Base-by-base conservation (phyloP, 1,284 basidiomycete genomes). In the Leccinum holopus region DNA sequence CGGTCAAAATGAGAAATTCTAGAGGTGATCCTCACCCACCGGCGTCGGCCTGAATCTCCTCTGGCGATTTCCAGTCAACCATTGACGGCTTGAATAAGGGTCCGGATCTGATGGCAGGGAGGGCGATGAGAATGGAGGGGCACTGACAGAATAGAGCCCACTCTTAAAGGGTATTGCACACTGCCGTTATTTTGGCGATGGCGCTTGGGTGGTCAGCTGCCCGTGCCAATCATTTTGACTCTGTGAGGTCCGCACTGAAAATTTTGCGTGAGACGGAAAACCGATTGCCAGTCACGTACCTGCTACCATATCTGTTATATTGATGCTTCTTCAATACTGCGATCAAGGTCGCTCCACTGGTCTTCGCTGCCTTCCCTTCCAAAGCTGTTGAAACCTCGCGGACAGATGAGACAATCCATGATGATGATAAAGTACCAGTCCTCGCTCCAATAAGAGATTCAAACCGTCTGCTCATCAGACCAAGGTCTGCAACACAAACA, bases 51-150 rank as follows among this genome's bases (percentile, higher is more conserved):
- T 69, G 69, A 60, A 88, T 65, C 73, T 86, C 84, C 11, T 71
- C 73, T 41, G 74, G 67, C 9, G 87, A 88, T 58, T 77, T 75
- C 87, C 87, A 88, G 72, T 87, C 76, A 63, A 81, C 79, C 86
- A 87, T 87, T 14, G 14, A 32, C 18, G 33, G 25, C 9, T 47
- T 21, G 37, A 57, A 37, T 55, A 53, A 61, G 30, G 54, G 61
- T 16, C 37, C 2, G 18, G 28, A 59, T 49, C 49, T 37, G 59
- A 61, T 16, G 47, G 53, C 25, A 25, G 52, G 5, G 49, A 35
- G 25, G 52, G 55, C 57, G 59, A 54, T 3, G 44, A 52, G 51
- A 55, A 21, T 25, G 55, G 18, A 25, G 58, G 44, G 33, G 11
- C 30, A 12, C 41, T 10, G 21, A 30, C 1, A 49, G 47, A 49